These are phyloP conservation scores for Rosa chinensis DNA, from an alignment of 306 rosid genomes.

Conservation along the genomic window DNA sequence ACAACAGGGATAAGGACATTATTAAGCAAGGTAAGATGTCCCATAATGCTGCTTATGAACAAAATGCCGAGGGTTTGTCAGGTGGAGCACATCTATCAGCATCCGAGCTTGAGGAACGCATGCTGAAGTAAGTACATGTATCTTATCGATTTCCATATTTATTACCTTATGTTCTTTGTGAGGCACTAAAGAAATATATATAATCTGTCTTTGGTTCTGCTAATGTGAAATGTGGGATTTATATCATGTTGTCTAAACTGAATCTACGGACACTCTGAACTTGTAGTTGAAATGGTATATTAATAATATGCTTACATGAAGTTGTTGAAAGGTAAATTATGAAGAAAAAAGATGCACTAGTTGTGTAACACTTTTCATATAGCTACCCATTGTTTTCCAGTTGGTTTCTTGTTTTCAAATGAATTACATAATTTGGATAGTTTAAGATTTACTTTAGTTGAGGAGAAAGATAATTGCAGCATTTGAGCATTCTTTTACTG, in stretches of 20 bases:
- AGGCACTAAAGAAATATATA: neutral
- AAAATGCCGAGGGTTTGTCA: conserved; percentile 33
- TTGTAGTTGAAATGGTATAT: neutral
- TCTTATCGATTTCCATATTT: neutral
- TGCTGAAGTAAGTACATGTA: conserved; percentile 51
- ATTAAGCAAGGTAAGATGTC: conserved; percentile 44
- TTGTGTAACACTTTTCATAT: neutral
- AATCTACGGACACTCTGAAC: neutral
- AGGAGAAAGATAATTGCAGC: neutral
- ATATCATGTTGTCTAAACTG: neutral
- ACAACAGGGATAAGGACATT: conserved; percentile 49
- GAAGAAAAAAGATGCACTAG: neutral
- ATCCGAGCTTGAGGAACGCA: conserved; percentile 67
- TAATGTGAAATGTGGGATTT: neutral
- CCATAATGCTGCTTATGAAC: conserved; percentile 35
- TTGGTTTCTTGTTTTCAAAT: neutral
- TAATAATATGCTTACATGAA: neutral
- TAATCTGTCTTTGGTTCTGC: neutral
- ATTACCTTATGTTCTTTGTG: neutral
- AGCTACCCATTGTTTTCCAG: neutral
- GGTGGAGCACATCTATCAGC: conserved; percentile 35
- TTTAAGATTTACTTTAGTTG: neutral
- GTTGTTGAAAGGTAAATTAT: neutral
- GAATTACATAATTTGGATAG: neutral
- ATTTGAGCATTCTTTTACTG: neutral